Base-by-base conservation (phyloP, 2,329 filamentous ascomycete genomes). In the Didymella keratinophila region DNA sequence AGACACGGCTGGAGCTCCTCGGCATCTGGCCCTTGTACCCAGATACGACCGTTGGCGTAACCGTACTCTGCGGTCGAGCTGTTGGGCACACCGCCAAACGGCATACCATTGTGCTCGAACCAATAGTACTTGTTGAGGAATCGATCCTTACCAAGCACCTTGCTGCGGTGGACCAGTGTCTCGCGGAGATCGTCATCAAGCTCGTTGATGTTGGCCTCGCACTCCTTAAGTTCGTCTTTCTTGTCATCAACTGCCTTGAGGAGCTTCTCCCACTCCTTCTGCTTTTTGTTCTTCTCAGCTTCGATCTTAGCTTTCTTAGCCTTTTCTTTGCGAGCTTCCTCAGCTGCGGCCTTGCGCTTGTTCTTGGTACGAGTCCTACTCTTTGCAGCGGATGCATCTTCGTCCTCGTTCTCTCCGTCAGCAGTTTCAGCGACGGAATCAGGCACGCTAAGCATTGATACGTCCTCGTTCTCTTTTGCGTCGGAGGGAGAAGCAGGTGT, bases 51-150 rank as follows among this genome's bases (percentile, higher is more conserved):
- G 74, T 98, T 99, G 39, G 94, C 93, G 73, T 98, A 99, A 9
- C 86, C 89, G 21, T 94, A 93, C 44, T 88, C 83, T 1, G 92
- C 90, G 1, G 94, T 98, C 16, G 93, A 97, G 76, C 92, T 96
- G 64, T 86, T 87, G 0, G 93, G 93, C 54, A 97, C 83, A 4
- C 95, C 95, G 30, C 85, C 92, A 71, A 94, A 97, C 0, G 95
- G 95, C 93, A 98, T 98, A 23, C 93, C 95, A 71, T 98, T 99
- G 62, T 94, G 89, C 78, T 99, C 95, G 76, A 98, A 97, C 94
- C 95, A 99, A 82, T 96, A 98, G 78, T 98, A 99, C 52, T 94
- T 87, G 78, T 99, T 98, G 88, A 94, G 97, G 82, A 97, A 99
- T 43, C 95, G 88, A 78, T 99, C 95, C 75, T 95, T 94, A 60